Evolutionary conservation across 2,329 filamentous ascomycete genomes (phyloP).

Genomic region (Cladosporium sp.): DNA sequence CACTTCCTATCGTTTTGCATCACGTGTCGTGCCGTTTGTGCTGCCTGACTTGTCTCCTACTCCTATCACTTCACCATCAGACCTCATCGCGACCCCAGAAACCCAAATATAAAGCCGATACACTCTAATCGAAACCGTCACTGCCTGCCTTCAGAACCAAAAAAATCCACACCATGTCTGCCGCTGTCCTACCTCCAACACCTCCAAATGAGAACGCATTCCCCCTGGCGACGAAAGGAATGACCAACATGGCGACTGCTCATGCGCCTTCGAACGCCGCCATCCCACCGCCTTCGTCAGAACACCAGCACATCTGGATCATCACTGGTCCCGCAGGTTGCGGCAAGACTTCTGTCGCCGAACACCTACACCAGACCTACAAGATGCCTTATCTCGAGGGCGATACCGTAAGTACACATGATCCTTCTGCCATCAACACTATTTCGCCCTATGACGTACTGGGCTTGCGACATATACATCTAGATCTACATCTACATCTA

Average conservation of each 20-base stretch:
- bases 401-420: slow-evolving; percentile 40
- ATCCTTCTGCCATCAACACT: neutral
- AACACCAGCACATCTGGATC: slow-evolving; percentile 48
- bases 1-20: neutral
- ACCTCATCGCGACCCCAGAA: neutral
- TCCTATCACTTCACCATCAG: neutral
- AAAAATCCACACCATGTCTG: neutral
- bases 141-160: neutral
- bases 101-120: neutral
- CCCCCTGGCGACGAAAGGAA: neutral
- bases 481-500: neutral
- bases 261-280: neutral
- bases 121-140: neutral
- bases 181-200: slow-evolving; percentile 3
- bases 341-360: slow-evolving; percentile 51
- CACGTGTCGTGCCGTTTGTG: neutral
- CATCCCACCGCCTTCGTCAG: slow-evolving; percentile 15
- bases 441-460: neutral
- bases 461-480: neutral
- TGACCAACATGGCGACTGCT: neutral
- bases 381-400: slow-evolving; percentile 48
- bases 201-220: slow-evolving; percentile 8
- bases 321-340: slow-evolving; percentile 52
- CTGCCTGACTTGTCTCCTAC: neutral
- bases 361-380: slow-evolving; percentile 41